phyloP scores from a whole-genome alignment of 352 stramenopile species.

The Phytopythium helicoides region DNA sequence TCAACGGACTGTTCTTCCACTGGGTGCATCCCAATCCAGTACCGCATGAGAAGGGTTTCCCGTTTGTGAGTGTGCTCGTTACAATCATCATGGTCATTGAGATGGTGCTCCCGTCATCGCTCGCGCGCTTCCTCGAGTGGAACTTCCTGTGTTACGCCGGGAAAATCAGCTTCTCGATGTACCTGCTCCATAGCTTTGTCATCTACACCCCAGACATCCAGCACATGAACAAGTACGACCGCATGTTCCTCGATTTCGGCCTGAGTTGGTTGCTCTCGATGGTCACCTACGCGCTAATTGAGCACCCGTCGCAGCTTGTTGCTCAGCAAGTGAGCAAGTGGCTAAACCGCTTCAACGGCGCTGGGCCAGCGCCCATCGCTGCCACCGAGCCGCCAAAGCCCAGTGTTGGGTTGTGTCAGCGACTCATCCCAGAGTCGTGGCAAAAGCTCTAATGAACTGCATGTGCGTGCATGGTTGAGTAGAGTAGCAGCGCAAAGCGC shows the following conservation, averaged over 20 bases:
- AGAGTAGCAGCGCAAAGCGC: too few relatives aligned
- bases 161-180: constrained; percentile 49
- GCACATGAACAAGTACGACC: constrained; percentile 8
- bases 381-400: too few relatives aligned
- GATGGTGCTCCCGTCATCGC: constrained; percentile 26
- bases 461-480: too few relatives aligned
- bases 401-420: too few relatives aligned
- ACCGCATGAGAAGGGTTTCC: constrained; percentile 11
- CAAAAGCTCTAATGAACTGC: too few relatives aligned
- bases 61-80: constrained; percentile 24
- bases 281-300: constrained; percentile 32
- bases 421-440: too few relatives aligned
- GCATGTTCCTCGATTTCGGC: constrained; percentile 25
- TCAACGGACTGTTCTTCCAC: constrained; percentile 27
- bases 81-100: constrained; percentile 32
- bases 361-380: too few relatives aligned
- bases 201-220: constrained; percentile 10
- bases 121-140: constrained; percentile 38
- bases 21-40: constrained; percentile 27
- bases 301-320: constrained; percentile 39
- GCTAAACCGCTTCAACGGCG: too few relatives aligned
- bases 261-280: constrained; percentile 28
- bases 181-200: constrained; percentile 41
- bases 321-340: constrained; percentile 27
- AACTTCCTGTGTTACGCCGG: constrained; percentile 28